Percentiles rank a stretch among this genome's conserved stretches.
phyloP scores from a whole-genome alignment of 164 flowering plant genomes.

The Magnolia kwangsiensis region DNA sequence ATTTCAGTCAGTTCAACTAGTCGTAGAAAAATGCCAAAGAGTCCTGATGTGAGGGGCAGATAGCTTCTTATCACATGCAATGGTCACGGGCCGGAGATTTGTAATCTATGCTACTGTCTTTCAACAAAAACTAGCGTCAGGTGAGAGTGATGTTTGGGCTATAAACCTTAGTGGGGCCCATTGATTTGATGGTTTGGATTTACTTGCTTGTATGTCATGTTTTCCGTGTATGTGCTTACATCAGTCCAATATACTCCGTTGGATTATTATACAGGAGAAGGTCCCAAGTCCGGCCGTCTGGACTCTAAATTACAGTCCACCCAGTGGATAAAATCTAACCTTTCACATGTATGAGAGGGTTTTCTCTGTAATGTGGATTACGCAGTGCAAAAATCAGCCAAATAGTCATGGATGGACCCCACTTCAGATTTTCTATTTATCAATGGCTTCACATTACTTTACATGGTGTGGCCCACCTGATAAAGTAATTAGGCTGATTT shows the following conservation, averaged over 20 bases:
- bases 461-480: too few species aligned
- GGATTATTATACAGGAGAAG: too few species aligned
- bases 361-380: too few species aligned
- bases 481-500: too few species aligned
- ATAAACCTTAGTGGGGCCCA: not conserved
- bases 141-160: not conserved
- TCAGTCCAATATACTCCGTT: not conserved
- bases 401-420: too few species aligned
- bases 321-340: too few species aligned
- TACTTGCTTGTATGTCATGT: not conserved
- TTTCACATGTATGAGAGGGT: too few species aligned
- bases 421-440: too few species aligned
- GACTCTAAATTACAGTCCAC: too few species aligned
- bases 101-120: not conserved
- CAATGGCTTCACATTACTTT: too few species aligned
- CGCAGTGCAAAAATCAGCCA: too few species aligned
- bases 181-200: not conserved
- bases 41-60: not conserved
- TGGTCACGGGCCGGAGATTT: not conserved
- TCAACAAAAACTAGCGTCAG: not conserved
- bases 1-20: not conserved
- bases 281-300: too few species aligned
- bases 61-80: not conserved
- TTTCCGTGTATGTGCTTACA: not conserved
- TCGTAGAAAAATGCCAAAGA: not conserved